A percentile compares a stretch with the other conserved stretches of the same genome.
Evolutionary conservation across 2,329 filamentous ascomycete genomes (phyloP).

Genomic region (Aspergillus ruber): DNA sequence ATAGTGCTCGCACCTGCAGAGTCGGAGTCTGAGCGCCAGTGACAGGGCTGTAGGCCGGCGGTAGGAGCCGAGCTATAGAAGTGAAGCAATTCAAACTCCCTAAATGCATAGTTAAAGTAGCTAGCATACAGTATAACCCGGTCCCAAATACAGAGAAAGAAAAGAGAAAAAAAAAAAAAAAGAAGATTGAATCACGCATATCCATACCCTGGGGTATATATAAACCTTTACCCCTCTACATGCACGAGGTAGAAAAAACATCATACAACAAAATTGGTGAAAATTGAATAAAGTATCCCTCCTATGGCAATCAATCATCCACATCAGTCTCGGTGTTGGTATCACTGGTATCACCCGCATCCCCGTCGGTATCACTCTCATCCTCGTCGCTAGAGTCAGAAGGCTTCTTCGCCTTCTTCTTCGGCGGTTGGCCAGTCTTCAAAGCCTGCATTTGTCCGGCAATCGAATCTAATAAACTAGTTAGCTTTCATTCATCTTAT

Average conservation of each 20-base stretch:
- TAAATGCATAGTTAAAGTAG: too few species aligned
- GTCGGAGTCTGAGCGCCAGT: too few species aligned
- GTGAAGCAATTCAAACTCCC: too few species aligned
- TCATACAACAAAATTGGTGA: not conserved
- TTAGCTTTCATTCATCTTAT: slow-evolving; percentile 21
- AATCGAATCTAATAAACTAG: slow-evolving; percentile 60
- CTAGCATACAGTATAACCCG: too few species aligned
- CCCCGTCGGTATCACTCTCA: slow-evolving; percentile 59
- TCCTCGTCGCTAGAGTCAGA: slow-evolving; percentile 56
- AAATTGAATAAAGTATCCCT: not conserved
- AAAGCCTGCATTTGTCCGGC: slow-evolving; percentile 86
- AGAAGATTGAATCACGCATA: not conserved
- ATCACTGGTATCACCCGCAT: slow-evolving; percentile 50
- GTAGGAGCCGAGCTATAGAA: too few species aligned
- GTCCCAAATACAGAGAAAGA: too few species aligned
- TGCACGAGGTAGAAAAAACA: not conserved
- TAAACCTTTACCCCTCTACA: not conserved
- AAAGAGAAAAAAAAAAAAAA: too few species aligned
- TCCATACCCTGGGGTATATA: not conserved
- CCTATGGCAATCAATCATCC: slow-evolving; percentile 51
- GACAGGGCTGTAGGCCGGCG: too few species aligned
- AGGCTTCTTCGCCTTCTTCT: slow-evolving; percentile 52
- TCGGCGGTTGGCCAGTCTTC: slow-evolving; percentile 59
- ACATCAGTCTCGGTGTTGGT: slow-evolving; percentile 70
- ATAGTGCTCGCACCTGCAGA: too few species aligned